Conservation (phyloP, 305 asterid species). For the Fraxinus xanthoxyloides region DNA sequence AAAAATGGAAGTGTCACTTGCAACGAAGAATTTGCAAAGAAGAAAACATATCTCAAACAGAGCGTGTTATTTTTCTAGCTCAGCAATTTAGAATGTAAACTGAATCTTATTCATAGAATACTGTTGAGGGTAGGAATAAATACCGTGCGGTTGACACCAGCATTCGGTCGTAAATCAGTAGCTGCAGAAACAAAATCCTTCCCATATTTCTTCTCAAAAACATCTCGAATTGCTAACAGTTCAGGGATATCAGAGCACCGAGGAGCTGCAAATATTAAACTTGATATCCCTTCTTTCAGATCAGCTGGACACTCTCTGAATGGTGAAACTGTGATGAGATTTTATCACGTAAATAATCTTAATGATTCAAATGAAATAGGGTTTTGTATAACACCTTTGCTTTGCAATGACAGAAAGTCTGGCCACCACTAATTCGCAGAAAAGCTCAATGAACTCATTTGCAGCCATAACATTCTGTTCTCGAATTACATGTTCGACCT, state of each 20-base stretch:
- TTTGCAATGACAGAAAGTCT: constrained; percentile 78
- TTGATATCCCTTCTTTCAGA: constrained; percentile 90
- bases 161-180: constrained; percentile 86
- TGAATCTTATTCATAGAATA: neutral
- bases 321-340: neutral
- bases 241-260: constrained; percentile 96
- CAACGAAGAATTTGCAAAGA: neutral
- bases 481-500: constrained; percentile 95
- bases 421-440: constrained; percentile 84
- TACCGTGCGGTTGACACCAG: constrained; percentile 92
- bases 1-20: neutral
- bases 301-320: constrained; percentile 94
- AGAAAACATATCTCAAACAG: neutral
- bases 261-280: constrained; percentile 88
- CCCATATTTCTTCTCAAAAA: constrained; percentile 83
- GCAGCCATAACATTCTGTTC: constrained; percentile 94
- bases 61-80: neutral
- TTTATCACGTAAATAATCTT: constrained; percentile 7
- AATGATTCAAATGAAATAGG: neutral
- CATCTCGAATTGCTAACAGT: constrained; percentile 59
- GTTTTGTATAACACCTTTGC: constrained; percentile 50
- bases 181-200: constrained; percentile 96
- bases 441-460: constrained; percentile 88
- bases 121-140: neutral
- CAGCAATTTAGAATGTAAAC: neutral